phyloP scores from a whole-genome alignment of 306 rosid genomes.

The Alnus glutinosa region DNA sequence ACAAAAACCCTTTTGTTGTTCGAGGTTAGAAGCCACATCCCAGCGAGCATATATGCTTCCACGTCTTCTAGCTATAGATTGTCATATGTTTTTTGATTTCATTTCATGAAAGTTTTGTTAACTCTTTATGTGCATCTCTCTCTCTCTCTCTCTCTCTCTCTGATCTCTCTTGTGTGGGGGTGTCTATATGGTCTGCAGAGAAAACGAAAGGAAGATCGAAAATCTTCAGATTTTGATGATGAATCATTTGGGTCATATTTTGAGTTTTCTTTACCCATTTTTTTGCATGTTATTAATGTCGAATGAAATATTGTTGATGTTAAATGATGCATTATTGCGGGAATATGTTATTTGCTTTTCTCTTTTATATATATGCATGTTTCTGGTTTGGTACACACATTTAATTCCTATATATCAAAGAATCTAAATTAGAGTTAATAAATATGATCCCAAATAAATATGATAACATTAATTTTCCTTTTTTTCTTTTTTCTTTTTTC shows the following conservation, averaged over 20 bases:
- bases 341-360: too few relatives aligned
- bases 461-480: too few relatives aligned
- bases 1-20: neutral
- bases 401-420: too few relatives aligned
- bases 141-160: neutral
- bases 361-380: too few relatives aligned
- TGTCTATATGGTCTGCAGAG: too few relatives aligned
- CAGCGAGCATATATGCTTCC: too few relatives aligned
- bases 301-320: neutral
- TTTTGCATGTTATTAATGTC: conserved; percentile 5
- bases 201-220: too few relatives aligned
- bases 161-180: too few relatives aligned
- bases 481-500: too few relatives aligned
- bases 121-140: neutral
- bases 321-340: conserved; percentile 26
- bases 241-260: conserved; percentile 11
- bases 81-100: neutral
- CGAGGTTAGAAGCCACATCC: conserved; percentile 3
- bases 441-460: too few relatives aligned
- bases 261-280: conserved; percentile 8
- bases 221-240: neutral
- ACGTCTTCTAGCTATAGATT: neutral
- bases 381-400: too few relatives aligned
- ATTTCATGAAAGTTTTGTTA: neutral
- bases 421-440: too few relatives aligned